These are phyloP conservation scores for Haematococcus lacustris DNA, from an alignment of 139 green algal genomes.

Conservation along the genomic window DNA sequence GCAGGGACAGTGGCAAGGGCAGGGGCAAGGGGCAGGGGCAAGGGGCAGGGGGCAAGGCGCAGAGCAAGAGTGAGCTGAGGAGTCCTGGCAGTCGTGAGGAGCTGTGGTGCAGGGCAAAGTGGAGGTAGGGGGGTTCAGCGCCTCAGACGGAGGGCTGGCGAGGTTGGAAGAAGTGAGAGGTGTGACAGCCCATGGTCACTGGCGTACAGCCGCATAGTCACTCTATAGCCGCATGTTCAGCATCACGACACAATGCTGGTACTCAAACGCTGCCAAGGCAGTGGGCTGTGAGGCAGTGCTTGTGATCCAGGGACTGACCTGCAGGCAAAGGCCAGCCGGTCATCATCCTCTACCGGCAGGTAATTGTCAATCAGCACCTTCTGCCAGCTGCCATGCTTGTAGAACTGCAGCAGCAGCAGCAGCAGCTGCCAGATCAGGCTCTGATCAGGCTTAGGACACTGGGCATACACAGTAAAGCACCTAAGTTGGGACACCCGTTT, in stretches of 20 bases:
- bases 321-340: conserved; percentile 15
- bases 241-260: neutral
- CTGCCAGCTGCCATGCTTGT: conserved; percentile 60
- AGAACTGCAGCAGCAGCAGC: conserved; percentile 35
- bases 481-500: neutral
- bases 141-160: neutral
- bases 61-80: no score
- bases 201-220: neutral
- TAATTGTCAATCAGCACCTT: conserved; percentile 26
- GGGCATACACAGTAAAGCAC: neutral
- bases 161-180: neutral
- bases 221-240: neutral
- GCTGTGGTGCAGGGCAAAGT: no score
- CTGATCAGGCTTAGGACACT: neutral
- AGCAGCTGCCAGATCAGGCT: neutral
- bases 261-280: neutral
- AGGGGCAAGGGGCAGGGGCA: no score
- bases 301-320: no score
- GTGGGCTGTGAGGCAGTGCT: neutral
- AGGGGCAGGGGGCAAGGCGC: no score
- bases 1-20: no score
- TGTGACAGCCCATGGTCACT: neutral
- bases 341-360: conserved; percentile 19
- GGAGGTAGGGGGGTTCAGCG: no score
- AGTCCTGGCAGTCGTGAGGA: no score